These are phyloP conservation scores for Yamadazyma sp. DNA, from an alignment of 805 yeast genomes.

Conservation along the genomic window DNA sequence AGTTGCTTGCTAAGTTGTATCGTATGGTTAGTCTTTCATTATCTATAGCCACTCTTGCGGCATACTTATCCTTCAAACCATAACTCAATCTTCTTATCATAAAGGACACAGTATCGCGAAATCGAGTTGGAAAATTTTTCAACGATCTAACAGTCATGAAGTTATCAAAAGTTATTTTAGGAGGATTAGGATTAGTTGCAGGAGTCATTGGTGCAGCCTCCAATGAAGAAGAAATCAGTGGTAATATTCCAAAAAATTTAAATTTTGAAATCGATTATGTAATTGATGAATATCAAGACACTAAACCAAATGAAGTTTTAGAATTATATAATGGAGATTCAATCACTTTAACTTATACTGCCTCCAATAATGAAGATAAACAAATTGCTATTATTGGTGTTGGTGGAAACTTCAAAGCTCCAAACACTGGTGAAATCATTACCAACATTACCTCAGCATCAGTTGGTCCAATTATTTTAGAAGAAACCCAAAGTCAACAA, in stretches of 20 bases:
- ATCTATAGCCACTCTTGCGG: no score
- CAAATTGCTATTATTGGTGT: constrained; percentile 57
- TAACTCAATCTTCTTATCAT: background rate
- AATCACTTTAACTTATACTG: constrained; percentile 48
- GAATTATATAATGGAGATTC: constrained; percentile 50
- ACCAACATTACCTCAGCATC: constrained; percentile 65
- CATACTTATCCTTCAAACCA: no score
- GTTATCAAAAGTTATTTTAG: constrained; percentile 13
- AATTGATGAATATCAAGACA: constrained; percentile 44
- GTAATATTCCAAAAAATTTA: background rate
- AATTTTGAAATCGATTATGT: constrained; percentile 32
- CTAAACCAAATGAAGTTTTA: constrained; percentile 38
- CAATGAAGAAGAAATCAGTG: constrained; percentile 4
- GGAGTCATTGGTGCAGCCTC: constrained; percentile 7
- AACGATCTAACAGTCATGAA: constrained; percentile 12
- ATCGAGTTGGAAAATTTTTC: constrained; percentile 5
- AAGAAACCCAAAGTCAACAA: constrained; percentile 44
- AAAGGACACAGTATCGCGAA: background rate
- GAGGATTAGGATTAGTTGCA: constrained; percentile 7
- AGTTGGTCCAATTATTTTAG: constrained; percentile 57
- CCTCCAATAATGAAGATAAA: constrained; percentile 57
- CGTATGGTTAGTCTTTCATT: background rate
- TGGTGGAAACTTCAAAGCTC: constrained; percentile 62
- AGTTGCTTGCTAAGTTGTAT: background rate
- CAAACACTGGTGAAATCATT: constrained; percentile 46